Evolutionary conservation across 352 stramenopile genomes (phyloP), one percentile per base, ranked within the genome.

Genomic region (Phytophthora meadii): DNA sequence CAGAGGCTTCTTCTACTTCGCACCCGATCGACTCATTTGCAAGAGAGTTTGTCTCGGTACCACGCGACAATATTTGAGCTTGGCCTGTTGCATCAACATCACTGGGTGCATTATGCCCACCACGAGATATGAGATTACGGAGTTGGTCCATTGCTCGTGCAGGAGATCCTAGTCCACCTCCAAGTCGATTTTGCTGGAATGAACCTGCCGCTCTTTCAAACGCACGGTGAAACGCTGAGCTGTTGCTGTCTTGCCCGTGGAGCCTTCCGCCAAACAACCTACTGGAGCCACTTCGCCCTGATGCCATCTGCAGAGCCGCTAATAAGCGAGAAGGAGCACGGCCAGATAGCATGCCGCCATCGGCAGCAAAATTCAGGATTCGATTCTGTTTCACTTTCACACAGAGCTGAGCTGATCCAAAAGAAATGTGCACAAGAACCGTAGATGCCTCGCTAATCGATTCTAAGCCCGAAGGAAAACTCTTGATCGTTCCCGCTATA

Each of bases 301-400:
- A 76, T 55, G 56, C 62, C 60, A 73, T 82, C 36, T 90, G 79
- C 0, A 93, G 62, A 15, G 82, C 84, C 4, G 84, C 82, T 12
- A 93, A 60, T 10, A 93, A 48, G 0, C 85, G 73, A 50, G 84
- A 92, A 14, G 77, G 61, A 0, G 70, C 65, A 5, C 66, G 55
- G 34, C 74, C 65, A 53, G 67, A 63, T 25, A 54, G 55, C 4
- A 25, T 40, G 5, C 59, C 49, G 1, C 51, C 70, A 46, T 78
- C 66, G 17, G 67, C 46, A 45, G 64, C 65, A 32, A 95, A 77
- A 55, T 90, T 91, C 19, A 85, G 45, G n/a, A 90, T 51, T 39
- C 72, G 62, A 59, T 81, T 74, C 68, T 93, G 82, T 17, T 85
- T 70, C 2, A 91, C 85, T 44, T 82, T 90, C 30, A 93, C 64